These are phyloP conservation scores for Brassica nigra DNA, from an alignment of 345 rosid genomes.

Conservation along the genomic window DNA sequence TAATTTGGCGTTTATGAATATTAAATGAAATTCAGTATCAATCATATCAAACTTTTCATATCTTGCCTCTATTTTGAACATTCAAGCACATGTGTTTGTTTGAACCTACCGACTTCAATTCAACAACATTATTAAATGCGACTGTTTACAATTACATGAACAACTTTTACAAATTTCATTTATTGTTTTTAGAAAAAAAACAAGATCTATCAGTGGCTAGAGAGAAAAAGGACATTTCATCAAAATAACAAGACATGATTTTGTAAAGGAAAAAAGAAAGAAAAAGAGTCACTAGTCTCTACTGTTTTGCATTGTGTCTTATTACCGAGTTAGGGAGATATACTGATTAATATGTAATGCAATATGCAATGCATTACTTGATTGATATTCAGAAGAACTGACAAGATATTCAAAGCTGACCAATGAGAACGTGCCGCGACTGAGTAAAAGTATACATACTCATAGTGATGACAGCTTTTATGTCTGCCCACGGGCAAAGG, in stretches of 20 bases:
- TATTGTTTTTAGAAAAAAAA: neutral
- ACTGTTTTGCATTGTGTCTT: slow-evolving; percentile 16
- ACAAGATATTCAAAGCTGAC: slow-evolving; percentile 30
- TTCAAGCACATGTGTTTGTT: slow-evolving; percentile 38
- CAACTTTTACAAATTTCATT: slow-evolving; percentile 1
- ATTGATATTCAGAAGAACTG: slow-evolving; percentile 15
- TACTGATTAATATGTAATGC: slow-evolving; percentile 18
- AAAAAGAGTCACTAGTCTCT: slow-evolving; percentile 4
- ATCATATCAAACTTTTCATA: slow-evolving; percentile 34
- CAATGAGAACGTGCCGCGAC: slow-evolving; percentile 37
- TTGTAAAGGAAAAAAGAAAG: neutral
- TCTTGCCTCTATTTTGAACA: slow-evolving; percentile 9
- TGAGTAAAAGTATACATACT: slow-evolving; percentile 8
- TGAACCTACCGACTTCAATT: slow-evolving; percentile 30
- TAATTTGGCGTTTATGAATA: slow-evolving; percentile 23
- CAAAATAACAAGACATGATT: slow-evolving; percentile 21
- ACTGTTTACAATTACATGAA: slow-evolving; percentile 18
- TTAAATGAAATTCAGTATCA: slow-evolving; percentile 19
- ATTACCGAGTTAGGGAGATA: slow-evolving; percentile 33
- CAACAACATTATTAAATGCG: slow-evolving; percentile 10
- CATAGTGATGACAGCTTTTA: slow-evolving; percentile 42
- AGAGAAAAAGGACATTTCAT: slow-evolving; percentile 8
- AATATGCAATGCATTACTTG: neutral
- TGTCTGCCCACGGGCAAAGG: slow-evolving; percentile 45
- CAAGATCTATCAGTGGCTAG: neutral